Base-by-base conservation (phyloP, 306 rosid species). In the Pyrus bretschneideri region DNA sequence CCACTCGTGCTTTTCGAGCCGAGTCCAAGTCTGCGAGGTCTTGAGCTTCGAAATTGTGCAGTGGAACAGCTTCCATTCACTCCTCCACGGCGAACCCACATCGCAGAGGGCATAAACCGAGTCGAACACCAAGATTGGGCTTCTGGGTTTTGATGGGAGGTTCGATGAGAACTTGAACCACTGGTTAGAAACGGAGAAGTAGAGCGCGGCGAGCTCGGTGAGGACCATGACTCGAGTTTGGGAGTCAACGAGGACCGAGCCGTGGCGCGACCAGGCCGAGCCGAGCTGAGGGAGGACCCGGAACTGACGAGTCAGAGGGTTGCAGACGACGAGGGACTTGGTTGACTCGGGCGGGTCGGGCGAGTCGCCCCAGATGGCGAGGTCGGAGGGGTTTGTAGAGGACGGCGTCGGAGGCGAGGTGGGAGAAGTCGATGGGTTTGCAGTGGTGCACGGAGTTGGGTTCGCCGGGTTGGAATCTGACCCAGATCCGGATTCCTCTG, bases 211-310 rank as follows among this genome's bases (percentile, higher is more conserved):
- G 61, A 91, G 93, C 30, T 94, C 97, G 0, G 96, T 90, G 27
- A 94, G 78, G 3, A 94, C 97, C 93, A 91, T 91, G 55, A 91
- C 98, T 18, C 88, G 86, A 55, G 78, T 81, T 1, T 82, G 82
- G 25, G 92, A 69, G 83, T 91, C 94, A 10, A 90, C 97, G 3
- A 94, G 85, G 46, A 94, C 97, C 8, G 90, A 80, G 17, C 98
- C 98, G 42, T 94, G 98, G 30, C 95, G 87, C 8, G 95, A 90
- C 98, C 98, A 94, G 18, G 98, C 98, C 17, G 98, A 94, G 31
- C 97, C 98, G 8, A 94, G 88, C 71, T 80, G 97, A 0, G 98
- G 97, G 67, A 94, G 82, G 44, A 81, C 84, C 4, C 89, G 89
- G 76, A 87, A 94, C 25, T 73, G 90, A 21, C 88, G 90, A 6